Evolutionary conservation across 2,329 filamentous ascomycete genomes (phyloP), one percentile per base, ranked within the genome.

Genomic region (Pezicula carpinea): DNA sequence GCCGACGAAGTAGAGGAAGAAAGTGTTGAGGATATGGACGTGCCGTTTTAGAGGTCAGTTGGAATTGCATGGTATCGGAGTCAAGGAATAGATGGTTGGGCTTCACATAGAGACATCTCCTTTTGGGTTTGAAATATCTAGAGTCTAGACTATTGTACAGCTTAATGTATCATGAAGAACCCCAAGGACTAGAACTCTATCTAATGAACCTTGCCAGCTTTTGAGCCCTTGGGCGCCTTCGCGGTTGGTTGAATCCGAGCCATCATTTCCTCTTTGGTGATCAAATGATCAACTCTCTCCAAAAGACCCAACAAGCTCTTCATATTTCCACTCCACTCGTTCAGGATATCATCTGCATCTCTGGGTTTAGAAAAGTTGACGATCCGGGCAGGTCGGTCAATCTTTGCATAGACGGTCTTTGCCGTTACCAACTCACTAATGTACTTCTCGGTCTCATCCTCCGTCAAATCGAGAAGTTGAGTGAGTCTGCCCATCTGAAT

Each of bases 211-310:
- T 66, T 64, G 50, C 65, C 66, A 42, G 69, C 71, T 52, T 64
- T 60, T n/a, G 52, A 49, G 13, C 51, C 49, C 51, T 63, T 63
- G 13, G 58, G 39, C 40, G 51, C 36, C 46, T 62, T 61, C 5
- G 38, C 31, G 10, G 54, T 75, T 5, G 89, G 89, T 68, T 93
- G 85, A 61, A 99, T 97, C 50, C 91, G 80, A 34, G 93, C 93
- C 93, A 99, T 99, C 93, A 99, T 99, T 77, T 99, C 93, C 72
- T 99, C 93, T 77, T 97, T 97, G 46, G 95, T 99, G 63, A 99
- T 99, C 61, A 99, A 76, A 68, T 99, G 93, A 65, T 99, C 93
- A 52, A 99, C 95, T 53, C 90, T 80, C 76, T 96, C 90, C 63
- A 96, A 65, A 46, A 92, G 71, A 10, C 89, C 89, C 55, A 96